Evolutionary conservation across 129 eudicot species (phyloP), one percentile per base, ranked within the genome.

Genomic region (Centrapalus pauciflorus): DNA sequence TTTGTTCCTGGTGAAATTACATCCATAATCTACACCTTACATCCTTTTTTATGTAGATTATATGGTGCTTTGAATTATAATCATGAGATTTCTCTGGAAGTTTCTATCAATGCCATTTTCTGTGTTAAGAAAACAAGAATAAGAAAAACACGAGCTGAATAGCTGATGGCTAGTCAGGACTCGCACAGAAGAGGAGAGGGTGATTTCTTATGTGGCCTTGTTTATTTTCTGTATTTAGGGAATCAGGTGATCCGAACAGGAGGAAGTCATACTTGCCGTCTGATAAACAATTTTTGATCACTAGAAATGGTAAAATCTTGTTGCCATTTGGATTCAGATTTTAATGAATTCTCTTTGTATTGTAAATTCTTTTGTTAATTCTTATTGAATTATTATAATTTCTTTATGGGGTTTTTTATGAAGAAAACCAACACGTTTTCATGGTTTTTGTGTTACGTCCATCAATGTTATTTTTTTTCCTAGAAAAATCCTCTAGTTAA

Each of bases 191-290:
- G 49, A 61, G 30, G 66, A 37, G n/a, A 33, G 10, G 14, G 17
- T 37, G 45, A 20, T 35, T 23, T 10, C 52, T 37, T 61, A 61
- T 13, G 5, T 14, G 12, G 9, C 45, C 19, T 66, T 24, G 56
- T 51, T 25, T 63, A 26, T 23, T 16, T 59, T 49, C 19, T 4
- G 58, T 34, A n/a, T 29, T 35, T 65, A 92, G 98, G 98, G 98
- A 92, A 76, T 88, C 96, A 13, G 97, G 97, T 55, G 97, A 90
- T 76, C 87, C 97, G 49, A 74, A 82, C 87, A 90, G 84, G 85
- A 79, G 98, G 87, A 92, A 83, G 82, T 82, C 98, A 62, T 88
- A 92, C 74, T 76, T 92, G 49, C 98, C 98, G 3, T 67, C 76
- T 58, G 96, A 85, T 16, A 92, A 92, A 68, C 98, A 92, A 43